Base-by-base conservation (phyloP, 73 alveolate genomes). In the Symbiodinium pilosum region DNA sequence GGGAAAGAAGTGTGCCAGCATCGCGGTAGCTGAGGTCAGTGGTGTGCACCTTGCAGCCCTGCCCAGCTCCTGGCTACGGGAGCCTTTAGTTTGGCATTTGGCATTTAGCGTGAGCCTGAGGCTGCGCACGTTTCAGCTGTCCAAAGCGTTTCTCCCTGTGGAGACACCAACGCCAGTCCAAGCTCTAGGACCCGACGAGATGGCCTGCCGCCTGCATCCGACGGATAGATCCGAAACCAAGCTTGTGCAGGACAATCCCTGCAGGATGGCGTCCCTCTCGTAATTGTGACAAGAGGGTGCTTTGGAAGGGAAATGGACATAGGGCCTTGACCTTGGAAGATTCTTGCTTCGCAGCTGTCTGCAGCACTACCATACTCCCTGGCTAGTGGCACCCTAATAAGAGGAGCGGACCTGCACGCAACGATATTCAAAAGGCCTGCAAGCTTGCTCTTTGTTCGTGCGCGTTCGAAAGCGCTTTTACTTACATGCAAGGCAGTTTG, bases 131-230 rank as follows among this genome's bases (percentile, higher is more conserved):
- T 91, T 91, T 88, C 96, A 91, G 77, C 75, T 91, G 24, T 91
- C 96, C 12, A 91, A 91, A 43, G 54, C 54, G 18, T 91, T 91
- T 43, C 96, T 91, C 52, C 96, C 96, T 1, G 96, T 91, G 51
- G 96, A 91, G 32, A 91, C 77, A 83, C 96, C 96, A 41, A 91
- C 96, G 40, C 96, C 96, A 69, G 96, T 91, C 81, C 96, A 91
- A 11, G 75, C 96, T 91, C 40, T 91, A 91, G 96, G 96, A 91
- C 81, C 4, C 6, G 59, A 6, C 59, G 59, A 47, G 14, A 9
- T 47, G 21, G 14, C 21, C 59, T 28, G 38, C 32, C 9, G 81
- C 30, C 38, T 64, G 81, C 81, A 34, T 28, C 2, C 81, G 34
- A 64, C 81, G 3, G 38, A 1, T 9, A 64, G 38, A 34, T 24